phyloP scores from a whole-genome alignment of 345 rosid species.

The Eucalyptus camaldulensis region DNA sequence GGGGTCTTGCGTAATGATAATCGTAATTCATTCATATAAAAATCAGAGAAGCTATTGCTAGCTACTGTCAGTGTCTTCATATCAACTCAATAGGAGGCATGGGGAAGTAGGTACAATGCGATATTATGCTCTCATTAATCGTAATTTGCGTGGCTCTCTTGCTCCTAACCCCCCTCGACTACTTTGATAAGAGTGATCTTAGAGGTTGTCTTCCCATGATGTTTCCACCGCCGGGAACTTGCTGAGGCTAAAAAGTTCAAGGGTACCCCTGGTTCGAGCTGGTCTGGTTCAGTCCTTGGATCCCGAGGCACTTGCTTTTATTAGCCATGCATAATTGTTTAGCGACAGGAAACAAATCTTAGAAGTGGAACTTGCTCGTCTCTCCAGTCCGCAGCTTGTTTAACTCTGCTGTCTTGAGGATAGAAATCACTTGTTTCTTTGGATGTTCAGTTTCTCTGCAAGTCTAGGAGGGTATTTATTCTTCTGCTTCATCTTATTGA shows the following conservation, averaged over 20 bases:
- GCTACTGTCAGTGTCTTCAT: background rate
- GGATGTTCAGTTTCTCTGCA: background rate
- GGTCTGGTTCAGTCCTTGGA: background rate
- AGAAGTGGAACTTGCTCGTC: background rate
- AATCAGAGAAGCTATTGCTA: background rate
- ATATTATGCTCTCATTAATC: background rate
- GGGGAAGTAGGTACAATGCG: background rate
- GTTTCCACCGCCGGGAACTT: background rate
- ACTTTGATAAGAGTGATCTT: background rate
- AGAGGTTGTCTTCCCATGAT: background rate
- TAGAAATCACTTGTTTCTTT: background rate
- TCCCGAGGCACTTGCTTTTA: background rate
- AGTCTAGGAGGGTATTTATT: background rate
- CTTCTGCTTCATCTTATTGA: background rate
- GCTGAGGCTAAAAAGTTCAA: background rate
- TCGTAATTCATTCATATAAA: background rate
- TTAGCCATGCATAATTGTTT: background rate
- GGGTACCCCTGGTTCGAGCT: background rate
- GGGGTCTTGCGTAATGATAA: background rate
- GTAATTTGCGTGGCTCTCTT: background rate
- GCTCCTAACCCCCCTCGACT: background rate
- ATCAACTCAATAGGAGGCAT: background rate
- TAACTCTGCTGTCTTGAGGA: background rate
- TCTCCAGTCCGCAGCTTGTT: background rate
- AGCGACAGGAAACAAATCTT: background rate